Percentiles rank a stretch among this genome's conserved stretches.
Evolutionary conservation across 2,329 filamentous ascomycete genomes (phyloP).

Genomic region (Lachnellula suecica): DNA sequence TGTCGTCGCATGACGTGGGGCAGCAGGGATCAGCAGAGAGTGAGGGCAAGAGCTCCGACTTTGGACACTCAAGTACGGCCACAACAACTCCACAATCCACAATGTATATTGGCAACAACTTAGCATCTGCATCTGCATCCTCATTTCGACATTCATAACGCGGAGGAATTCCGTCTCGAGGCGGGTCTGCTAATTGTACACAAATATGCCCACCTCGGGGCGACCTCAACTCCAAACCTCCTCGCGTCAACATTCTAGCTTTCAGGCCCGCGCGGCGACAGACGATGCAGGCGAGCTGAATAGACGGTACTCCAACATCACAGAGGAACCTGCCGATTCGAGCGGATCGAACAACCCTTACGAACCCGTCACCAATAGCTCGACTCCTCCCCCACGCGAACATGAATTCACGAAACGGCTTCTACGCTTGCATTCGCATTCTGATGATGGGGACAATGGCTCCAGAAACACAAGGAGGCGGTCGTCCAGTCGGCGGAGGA

Average conservation of each 20-base stretch:
- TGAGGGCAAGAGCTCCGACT: neutral
- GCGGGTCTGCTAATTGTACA: neutral
- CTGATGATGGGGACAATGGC: constrained; percentile 9
- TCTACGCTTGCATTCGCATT: constrained; percentile 15
- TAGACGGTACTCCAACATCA: constrained; percentile 33
- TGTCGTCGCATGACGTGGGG: no score
- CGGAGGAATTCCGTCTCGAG: neutral
- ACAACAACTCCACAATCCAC: no score
- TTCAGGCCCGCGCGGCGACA: constrained; percentile 42
- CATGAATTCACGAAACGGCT: constrained; percentile 25
- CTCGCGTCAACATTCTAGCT: constrained; percentile 37
- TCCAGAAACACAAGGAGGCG: constrained; percentile 5
- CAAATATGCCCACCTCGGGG: constrained; percentile 4
- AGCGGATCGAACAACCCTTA: constrained; percentile 22
- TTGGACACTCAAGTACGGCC: no score
- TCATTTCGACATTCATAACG: neutral
- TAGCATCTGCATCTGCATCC: neutral
- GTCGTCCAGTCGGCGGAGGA: constrained; percentile 13
- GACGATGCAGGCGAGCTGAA: constrained; percentile 44
- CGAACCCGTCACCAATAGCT: constrained; percentile 24
- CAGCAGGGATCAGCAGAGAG: neutral
- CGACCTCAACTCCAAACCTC: constrained; percentile 5
- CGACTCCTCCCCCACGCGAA: constrained; percentile 24
- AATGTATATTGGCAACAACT: neutral
- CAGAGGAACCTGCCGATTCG: constrained; percentile 8